Evolutionary conservation across 495 filamentous ascomycete species (phyloP), one percentile per base, ranked within the genome.

Genomic region (Penicillium verhagenii): DNA sequence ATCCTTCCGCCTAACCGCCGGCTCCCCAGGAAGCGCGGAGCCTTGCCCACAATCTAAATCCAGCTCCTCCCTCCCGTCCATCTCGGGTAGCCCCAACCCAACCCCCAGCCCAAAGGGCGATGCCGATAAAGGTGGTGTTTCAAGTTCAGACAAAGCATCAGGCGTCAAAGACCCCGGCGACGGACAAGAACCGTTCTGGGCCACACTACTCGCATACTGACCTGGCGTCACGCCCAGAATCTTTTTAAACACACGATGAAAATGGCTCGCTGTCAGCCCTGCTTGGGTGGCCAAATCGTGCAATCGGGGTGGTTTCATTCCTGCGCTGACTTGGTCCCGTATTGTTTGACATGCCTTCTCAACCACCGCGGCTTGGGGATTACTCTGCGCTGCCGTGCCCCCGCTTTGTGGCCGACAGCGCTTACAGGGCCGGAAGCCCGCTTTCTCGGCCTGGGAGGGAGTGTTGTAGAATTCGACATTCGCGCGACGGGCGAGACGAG

Each of bases 361-460:
- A 7, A 84, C 72, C 14, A 79, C 69, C 3, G 60, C 63, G 0
- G 68, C 67, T 50, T 77, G 74, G 6, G 74, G 70, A 53, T 81
- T 73, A 37, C 49, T 63, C 48, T 58, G 62, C 40, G 71, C 65
- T 37, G 63, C 70, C 19, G 67, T 68, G 48, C 54, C 57, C 24
- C 62, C 65, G 26, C 61, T 58, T 31, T 82, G 69, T 8, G 85
- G 85, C 29, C 76, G 75, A 65, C 85, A 89, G 57, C 86, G 74
- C 72, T 86, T 87, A 70, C 86, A 88, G 13, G 83, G 61, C 37
- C 84, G 71, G 56, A 80, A 86, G 0, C 84, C 85, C 16, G 74
- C 82, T 3, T 63, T 58, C 61, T 79, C 72, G 16, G 86, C 86
- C 50, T 80, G 74, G 1, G 72, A 62, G n/a, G 81, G 67, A 6